Evolutionary conservation across 768 basidiomycete genomes (phyloP).

Genomic region (Calocera viscosa): DNA sequence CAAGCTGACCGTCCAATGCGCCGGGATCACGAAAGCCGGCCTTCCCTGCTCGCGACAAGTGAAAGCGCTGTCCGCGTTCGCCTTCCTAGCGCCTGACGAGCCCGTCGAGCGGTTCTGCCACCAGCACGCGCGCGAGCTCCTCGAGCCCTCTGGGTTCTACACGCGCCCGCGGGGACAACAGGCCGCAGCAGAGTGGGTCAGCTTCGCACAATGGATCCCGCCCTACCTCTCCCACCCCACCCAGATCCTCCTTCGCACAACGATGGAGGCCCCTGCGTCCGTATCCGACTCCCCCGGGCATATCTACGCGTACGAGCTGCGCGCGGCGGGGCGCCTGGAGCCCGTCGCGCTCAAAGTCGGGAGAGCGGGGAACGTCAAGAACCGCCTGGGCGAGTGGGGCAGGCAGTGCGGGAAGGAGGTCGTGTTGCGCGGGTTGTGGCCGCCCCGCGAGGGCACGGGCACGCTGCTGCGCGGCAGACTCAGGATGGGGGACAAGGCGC

Average conservation of each 20-base stretch:
- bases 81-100: conserved; percentile 14
- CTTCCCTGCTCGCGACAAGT: conserved; percentile 50
- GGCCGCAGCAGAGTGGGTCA: conserved; percentile 38
- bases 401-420: conserved; percentile 74
- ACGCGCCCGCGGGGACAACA: conserved; percentile 26
- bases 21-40: conserved; percentile 51
- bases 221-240: conserved; percentile 49
- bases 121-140: conserved; percentile 49
- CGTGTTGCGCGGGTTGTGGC: conserved; percentile 62
- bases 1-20: conserved; percentile 36
- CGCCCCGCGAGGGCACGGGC: conserved; percentile 37
- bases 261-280: conserved; percentile 44
- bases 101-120: conserved; percentile 43
- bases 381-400: conserved; percentile 65
- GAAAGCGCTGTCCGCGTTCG: conserved; percentile 32
- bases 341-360: conserved; percentile 66
- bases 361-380: conserved; percentile 56
- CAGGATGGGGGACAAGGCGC: conserved; percentile 45
- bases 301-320: conserved; percentile 72
- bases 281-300: conserved; percentile 54
- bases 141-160: conserved; percentile 46
- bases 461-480: conserved; percentile 53
- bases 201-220: conserved; percentile 63
- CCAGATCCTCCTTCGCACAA: conserved; percentile 40
- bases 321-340: conserved; percentile 39